Base-by-base conservation (phyloP, 352 stramenopile genomes). In the Phytophthora idaei region DNA sequence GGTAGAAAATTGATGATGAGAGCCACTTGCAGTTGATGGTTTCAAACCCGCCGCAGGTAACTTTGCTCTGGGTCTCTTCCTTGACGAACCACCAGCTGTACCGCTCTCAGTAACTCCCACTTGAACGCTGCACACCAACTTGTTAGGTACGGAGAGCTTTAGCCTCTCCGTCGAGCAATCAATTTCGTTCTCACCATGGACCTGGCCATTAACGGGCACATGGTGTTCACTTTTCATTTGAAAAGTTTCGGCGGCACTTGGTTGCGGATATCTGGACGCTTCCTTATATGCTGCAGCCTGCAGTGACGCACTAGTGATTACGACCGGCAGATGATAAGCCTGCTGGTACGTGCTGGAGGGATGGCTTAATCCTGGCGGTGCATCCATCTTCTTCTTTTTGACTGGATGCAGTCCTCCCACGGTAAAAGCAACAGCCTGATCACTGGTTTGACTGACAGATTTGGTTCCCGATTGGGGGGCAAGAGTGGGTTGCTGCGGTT, bases 1-100 rank as follows among this genome's bases (percentile, higher is more conserved):
- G 15, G 6, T n/a, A 17, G 32, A 2, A 17, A 39, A n/a, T 27
- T 62, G 21, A 42, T 70, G 57, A 25, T 62, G 31, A 45, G 8
- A 5, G 9, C 0, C 41, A 48, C 14, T 14, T 32, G 15, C 27
- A 46, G 21, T 32, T 10, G n/a, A 36, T n/a, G 15, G 7, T 31
- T 48, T 54, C 36, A 39, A 49, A 53, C 51, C 41, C 46, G 50
- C 17, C 8, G 28, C 6, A 37, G 57, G 32, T 36, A 67, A 39
- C 17, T 69, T 73, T 60, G 58, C 21, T 71, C 41, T 65, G 34
- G 14, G 44, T 54, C 44, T 62, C 17, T 57, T 71, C 47, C 49
- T 60, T 64, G 61, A 60, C 41, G 17, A 34, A 6, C 15, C 42
- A 36, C 11, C 41, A 42, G 36, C n/a, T n/a, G 52, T 57, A 7